These are phyloP conservation scores for Ophiocordyceps camponoti-saundersi DNA, from an alignment of 2,329 filamentous ascomycete species.

Conservation along the genomic window DNA sequence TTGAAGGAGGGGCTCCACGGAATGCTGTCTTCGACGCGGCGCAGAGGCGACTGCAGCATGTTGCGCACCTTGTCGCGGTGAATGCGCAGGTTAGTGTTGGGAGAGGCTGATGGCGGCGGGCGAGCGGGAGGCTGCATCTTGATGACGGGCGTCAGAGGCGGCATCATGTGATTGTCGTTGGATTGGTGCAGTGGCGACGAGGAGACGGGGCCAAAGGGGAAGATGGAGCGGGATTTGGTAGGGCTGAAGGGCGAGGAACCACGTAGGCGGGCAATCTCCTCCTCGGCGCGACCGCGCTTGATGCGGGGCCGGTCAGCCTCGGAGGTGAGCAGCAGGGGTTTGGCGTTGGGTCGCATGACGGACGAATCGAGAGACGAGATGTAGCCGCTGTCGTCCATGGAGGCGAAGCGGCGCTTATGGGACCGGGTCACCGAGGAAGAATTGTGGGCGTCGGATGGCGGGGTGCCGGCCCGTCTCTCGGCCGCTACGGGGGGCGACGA, in stretches of 20 bases:
- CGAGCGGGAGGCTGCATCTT: conserved; percentile 50
- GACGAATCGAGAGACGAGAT: conserved; percentile 94
- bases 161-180: conserved; percentile 44
- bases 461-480: conserved; percentile 50
- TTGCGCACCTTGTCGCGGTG: conserved; percentile 71
- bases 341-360: conserved; percentile 53
- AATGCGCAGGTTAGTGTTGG: conserved; percentile 78
- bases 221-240: conserved; percentile 45
- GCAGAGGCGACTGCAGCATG: conserved; percentile 62
- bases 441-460: conserved; percentile 50
- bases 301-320: conserved; percentile 66
- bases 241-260: conserved; percentile 90
- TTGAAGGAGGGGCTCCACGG: conserved; percentile 54
- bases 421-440: conserved; percentile 48
- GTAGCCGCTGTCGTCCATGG: conserved; percentile 86
- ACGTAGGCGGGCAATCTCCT: conserved; percentile 84
- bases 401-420: conserved; percentile 60
- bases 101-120: conserved; percentile 62
- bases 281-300: conserved; percentile 82
- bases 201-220: conserved; percentile 34
- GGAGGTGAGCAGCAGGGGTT: conserved; percentile 51
- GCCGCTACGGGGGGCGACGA: conserved; percentile 78
- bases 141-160: conserved; percentile 68
- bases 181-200: conserved; percentile 50
- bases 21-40: conserved; percentile 29